Evolutionary conservation across 164 flowering plant species (phyloP), one percentile per base, ranked within the genome.

Genomic region (Liriodendron chinense): DNA sequence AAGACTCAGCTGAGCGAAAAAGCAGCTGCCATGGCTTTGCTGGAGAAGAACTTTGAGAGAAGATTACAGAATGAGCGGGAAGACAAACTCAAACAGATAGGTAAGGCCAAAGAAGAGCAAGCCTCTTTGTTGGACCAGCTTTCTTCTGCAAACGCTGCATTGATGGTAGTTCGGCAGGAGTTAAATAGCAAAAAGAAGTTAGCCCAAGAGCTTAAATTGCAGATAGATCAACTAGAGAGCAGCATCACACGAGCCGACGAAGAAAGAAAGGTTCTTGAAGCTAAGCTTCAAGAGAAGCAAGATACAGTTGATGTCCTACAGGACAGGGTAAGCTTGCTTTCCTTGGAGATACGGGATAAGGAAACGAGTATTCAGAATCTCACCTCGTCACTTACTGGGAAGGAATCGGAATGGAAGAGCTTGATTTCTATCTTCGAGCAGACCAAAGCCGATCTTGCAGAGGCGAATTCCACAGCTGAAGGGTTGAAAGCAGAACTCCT

Each of bases 311-410:
- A 87, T 78, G 82, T 76, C 61, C 78, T 90, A 72, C 85, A 92
- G 66, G 91, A 88, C 43, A 87, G 80, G 76, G 79, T 89, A 47
- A 88, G 76, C 78, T 80, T 85, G 79, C 87, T 94, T 23, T 78
- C 80, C 16, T 56, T 76, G 49, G 96, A 94, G 81, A 82, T 95
- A 73, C 87, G 83, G 77, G 89, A 89, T 21, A 92, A 85, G 81
- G 94, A 89, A 71, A 86, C 74, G 6, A 74, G 49, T 71, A 50
- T 88, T 69, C 82, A 71, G 34, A 82, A 76, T 48, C 88, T 90
- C 24, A 79, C 75, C 9, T 79, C 87, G 72, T 78, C 80, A n/a
- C 85, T 96, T 69, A 78, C 81, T 21, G 82, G 75, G 9, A 91
- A 89, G 82, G 97, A 91, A n/a, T 75, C 50, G 7, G 93, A 91